Evolutionary conservation across 805 yeast species (phyloP).

Genomic region (Pichia californica): DNA sequence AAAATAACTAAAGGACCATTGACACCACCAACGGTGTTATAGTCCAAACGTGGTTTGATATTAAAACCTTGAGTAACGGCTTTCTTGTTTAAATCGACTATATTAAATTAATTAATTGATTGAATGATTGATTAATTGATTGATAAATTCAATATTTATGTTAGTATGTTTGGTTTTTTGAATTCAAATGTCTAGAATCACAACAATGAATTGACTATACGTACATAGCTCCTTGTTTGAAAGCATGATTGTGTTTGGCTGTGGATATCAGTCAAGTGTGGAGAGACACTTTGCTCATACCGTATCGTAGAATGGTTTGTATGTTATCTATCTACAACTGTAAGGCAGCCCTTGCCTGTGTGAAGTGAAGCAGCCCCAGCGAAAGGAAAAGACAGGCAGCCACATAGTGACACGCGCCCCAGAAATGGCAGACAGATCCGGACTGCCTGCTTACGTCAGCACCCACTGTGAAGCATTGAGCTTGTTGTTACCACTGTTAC

Average conservation of each 20-base stretch:
- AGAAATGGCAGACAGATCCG: background rate
- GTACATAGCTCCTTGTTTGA: conserved; percentile 37
- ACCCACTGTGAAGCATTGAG: too few relatives aligned
- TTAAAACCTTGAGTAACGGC: conserved; percentile 91
- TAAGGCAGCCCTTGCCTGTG: background rate
- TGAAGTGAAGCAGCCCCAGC: too few relatives aligned
- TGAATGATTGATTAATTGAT: conserved; percentile 13
- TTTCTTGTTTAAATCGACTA: conserved; percentile 75
- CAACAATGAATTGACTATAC: conserved; percentile 11
- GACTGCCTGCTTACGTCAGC: background rate
- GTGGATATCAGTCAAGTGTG: conserved; percentile 5
- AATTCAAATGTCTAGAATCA: too few relatives aligned
- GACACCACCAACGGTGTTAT: conserved; percentile 97
- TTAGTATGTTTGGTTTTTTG: background rate
- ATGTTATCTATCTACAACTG: background rate
- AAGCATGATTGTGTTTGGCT: too few relatives aligned
- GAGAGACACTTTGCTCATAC: too few relatives aligned
- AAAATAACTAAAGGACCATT: conserved; percentile 95
- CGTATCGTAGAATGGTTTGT: too few relatives aligned
- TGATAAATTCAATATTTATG: background rate
- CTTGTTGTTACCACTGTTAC: too few relatives aligned
- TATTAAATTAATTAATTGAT: conserved; percentile 14
- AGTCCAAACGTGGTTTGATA: conserved; percentile 83
- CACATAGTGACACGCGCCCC: too few relatives aligned
- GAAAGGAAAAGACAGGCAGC: too few relatives aligned